Percentiles rank a stretch among this genome's conserved stretches.
Conservation (phyloP, 108 stramenopile genomes). For the Nitzschia palea region DNA sequence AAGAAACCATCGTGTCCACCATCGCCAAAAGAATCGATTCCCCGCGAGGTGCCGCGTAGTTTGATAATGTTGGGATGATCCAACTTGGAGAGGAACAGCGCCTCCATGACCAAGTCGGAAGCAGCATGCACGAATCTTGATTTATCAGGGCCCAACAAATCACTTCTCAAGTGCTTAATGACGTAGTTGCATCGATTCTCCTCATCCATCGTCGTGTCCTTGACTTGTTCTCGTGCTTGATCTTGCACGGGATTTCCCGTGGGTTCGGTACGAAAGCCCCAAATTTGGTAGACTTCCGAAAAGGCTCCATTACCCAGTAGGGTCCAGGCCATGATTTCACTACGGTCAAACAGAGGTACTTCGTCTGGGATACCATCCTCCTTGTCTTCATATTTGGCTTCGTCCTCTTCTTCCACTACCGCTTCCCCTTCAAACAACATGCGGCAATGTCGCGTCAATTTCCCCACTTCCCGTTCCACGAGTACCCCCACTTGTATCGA, state of each 20-base stretch:
- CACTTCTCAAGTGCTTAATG: conserved; percentile 59
- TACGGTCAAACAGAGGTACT: conserved; percentile 31
- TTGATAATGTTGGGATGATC: conserved; percentile 76
- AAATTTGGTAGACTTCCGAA: conserved; percentile 54
- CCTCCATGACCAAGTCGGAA: conserved; percentile 73
- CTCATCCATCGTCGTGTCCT: conserved; percentile 19
- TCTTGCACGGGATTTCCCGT: conserved; percentile 8
- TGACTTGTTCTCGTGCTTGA: conserved; percentile 6
- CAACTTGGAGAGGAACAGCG: conserved; percentile 62
- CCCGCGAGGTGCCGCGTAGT: conserved; percentile 64
- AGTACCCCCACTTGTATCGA: background rate
- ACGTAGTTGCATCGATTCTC: conserved; percentile 38
- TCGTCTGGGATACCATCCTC: conserved; percentile 8
- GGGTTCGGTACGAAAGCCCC: conserved; percentile 6
- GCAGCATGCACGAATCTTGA: conserved; percentile 57
- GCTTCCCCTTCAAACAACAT: conserved; percentile 5
- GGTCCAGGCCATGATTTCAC: conserved; percentile 38
- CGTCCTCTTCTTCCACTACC: background rate
- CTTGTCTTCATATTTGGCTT: conserved; percentile 1
- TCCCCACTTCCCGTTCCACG: conserved; percentile 15
- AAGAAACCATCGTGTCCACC: conserved; percentile 56
- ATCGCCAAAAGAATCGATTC: conserved; percentile 34
- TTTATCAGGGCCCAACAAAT: conserved; percentile 22
- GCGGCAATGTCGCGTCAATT: conserved; percentile 8
- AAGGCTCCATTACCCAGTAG: conserved; percentile 58